These are phyloP conservation scores for Pyrenochaeta sp. DNA, from an alignment of 2,329 filamentous ascomycete genomes.

Conservation along the genomic window DNA sequence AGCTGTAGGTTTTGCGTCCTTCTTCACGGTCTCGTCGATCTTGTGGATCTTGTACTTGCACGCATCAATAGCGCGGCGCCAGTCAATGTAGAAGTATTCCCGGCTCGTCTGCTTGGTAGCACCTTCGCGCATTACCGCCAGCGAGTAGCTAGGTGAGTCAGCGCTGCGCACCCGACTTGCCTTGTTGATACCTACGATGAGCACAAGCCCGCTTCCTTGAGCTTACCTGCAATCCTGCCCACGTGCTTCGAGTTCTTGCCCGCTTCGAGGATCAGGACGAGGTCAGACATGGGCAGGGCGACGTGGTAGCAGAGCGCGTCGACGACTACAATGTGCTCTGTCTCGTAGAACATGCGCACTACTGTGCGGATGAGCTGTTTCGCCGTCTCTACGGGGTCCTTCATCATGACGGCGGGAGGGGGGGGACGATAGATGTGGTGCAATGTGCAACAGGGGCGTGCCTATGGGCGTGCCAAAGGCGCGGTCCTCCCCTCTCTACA, in stretches of 20 bases:
- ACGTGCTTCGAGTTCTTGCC: slow-evolving; percentile 91
- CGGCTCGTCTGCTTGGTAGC: slow-evolving; percentile 82
- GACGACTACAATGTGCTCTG: slow-evolving; percentile 81
- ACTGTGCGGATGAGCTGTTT: slow-evolving; percentile 86
- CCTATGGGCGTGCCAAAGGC: neutral
- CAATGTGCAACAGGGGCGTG: slow-evolving; percentile 2
- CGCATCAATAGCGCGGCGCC: slow-evolving; percentile 90
- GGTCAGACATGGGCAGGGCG: slow-evolving; percentile 84
- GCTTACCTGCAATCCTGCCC: slow-evolving; percentile 84
- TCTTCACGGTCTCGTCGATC: slow-evolving; percentile 88
- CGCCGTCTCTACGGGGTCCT: slow-evolving; percentile 68
- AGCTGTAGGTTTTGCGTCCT: slow-evolving; percentile 75
- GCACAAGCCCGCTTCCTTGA: slow-evolving; percentile 87
- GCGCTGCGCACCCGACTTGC: slow-evolving; percentile 4
- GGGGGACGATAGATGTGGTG: slow-evolving; percentile 13
- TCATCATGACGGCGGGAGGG: slow-evolving; percentile 29
- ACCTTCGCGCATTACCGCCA: slow-evolving; percentile 80
- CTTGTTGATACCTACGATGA: slow-evolving; percentile 68
- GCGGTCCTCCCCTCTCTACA: slow-evolving; percentile 6
- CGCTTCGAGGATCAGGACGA: slow-evolving; percentile 76
- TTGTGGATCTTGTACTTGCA: slow-evolving; percentile 94
- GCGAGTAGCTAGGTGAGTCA: slow-evolving; percentile 65
- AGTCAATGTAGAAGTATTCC: slow-evolving; percentile 98
- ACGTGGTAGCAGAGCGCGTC: slow-evolving; percentile 81
- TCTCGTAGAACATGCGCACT: slow-evolving; percentile 85